phyloP scores from a whole-genome alignment of 257 asterid genomes.

The Salvia rosmarinus region DNA sequence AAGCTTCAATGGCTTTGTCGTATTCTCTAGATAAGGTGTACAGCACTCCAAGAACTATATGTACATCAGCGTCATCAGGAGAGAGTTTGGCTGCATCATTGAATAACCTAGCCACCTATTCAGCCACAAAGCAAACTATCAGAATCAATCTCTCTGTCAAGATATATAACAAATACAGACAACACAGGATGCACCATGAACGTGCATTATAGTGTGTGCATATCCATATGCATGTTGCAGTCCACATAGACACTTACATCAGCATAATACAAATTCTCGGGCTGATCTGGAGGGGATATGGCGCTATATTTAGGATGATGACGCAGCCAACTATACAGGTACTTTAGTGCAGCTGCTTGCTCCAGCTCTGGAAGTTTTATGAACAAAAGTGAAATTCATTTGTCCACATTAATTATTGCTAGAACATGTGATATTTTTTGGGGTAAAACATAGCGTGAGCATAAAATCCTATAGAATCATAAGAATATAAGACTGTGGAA shows the following conservation, averaged over 20 bases:
- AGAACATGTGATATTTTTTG: constrained; percentile 4
- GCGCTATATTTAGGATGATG: constrained; percentile 90
- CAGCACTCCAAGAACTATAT: constrained; percentile 92
- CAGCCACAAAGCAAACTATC: constrained; percentile 32
- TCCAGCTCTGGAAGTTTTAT: constrained; percentile 75
- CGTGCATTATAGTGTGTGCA: constrained; percentile 11
- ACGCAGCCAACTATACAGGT: constrained; percentile 89
- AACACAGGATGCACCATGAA: neutral
- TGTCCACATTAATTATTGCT: constrained; percentile 3
- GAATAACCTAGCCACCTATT: constrained; percentile 76
- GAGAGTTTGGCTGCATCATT: constrained; percentile 89
- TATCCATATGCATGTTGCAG: neutral
- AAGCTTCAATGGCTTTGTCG: constrained; percentile 92
- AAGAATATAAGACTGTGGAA: neutral
- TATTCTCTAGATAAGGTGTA: constrained; percentile 87
- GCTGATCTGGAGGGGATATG: constrained; percentile 69
- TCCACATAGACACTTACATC: constrained; percentile 62
- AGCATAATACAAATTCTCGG: constrained; percentile 77
- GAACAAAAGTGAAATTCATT: constrained; percentile 26
- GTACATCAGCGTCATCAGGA: constrained; percentile 99
- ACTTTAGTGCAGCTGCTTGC: constrained; percentile 91
- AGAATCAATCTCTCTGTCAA: constrained; percentile 23
- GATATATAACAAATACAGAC: neutral
- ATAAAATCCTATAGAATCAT: constrained; percentile 4
- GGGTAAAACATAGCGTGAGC: constrained; percentile 9